Conservation (phyloP, 495 filamentous ascomycete species). For the Bryoglossum gracile region DNA sequence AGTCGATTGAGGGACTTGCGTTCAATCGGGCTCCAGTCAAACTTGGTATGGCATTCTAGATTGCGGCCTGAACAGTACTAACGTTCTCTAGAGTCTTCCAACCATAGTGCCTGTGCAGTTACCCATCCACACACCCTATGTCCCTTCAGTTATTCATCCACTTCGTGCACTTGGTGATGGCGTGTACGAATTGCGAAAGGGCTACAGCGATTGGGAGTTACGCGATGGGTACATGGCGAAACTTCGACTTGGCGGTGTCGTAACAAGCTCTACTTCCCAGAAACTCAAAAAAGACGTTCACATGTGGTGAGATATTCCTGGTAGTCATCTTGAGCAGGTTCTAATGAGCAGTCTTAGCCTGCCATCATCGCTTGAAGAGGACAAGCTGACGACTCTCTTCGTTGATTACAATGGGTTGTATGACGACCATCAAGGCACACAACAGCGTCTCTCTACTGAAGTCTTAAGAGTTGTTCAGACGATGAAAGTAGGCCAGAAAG, state of each 20-base stretch:
- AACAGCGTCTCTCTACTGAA: background rate
- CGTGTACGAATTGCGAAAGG: slow-evolving; percentile 1
- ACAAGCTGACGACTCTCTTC: background rate
- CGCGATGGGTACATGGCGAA: background rate
- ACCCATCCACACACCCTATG: background rate
- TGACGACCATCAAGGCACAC: background rate
- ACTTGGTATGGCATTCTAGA: slow-evolving; percentile 1
- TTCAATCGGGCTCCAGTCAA: background rate
- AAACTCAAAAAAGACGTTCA: background rate
- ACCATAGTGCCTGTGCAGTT: background rate
- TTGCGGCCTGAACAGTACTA: background rate
- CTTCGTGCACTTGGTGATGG: background rate
- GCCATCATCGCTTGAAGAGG: slow-evolving; percentile 6
- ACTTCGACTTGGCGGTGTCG: slow-evolving; percentile 3
- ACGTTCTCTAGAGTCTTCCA: background rate
- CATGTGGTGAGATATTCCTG: slow-evolving; percentile 4
- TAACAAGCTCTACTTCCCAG: slow-evolving; percentile 5
- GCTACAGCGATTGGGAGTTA: background rate
- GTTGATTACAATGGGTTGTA: background rate
- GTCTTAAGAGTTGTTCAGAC: slow-evolving; percentile 1
- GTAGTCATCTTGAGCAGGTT: background rate
- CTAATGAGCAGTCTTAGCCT: slow-evolving; percentile 8
- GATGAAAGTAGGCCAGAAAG: slow-evolving; percentile 4
- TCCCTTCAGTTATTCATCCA: background rate
- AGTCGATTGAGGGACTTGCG: background rate